phyloP scores from a whole-genome alignment of 2,329 filamentous ascomycete genomes.

The Fusarium sp. region DNA sequence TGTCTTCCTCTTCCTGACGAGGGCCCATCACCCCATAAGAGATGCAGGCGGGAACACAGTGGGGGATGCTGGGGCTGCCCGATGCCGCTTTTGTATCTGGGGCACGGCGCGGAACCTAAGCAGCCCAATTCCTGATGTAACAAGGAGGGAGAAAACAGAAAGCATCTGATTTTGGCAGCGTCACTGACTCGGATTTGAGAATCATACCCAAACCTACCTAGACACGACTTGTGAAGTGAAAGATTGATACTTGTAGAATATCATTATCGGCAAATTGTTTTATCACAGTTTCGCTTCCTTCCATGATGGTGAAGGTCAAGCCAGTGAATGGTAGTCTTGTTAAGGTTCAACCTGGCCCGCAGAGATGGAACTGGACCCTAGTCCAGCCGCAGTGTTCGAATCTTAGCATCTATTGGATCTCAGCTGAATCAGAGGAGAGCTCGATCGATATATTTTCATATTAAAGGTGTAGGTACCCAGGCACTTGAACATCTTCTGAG shows the following conservation, averaged over 20 bases:
- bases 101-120: constrained; percentile 22
- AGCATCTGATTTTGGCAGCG: constrained; percentile 12
- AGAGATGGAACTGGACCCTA: constrained; percentile 13
- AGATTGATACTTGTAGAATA: neutral
- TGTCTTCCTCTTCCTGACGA: constrained; percentile 4
- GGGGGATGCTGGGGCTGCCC: constrained; percentile 30
- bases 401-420: constrained; percentile 10
- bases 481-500: neutral
- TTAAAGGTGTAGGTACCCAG: neutral
- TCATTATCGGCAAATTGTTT: neutral
- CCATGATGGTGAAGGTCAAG: neutral
- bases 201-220: neutral
- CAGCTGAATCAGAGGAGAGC: constrained; percentile 17
- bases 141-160: neutral
- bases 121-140: constrained; percentile 26
- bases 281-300: neutral
- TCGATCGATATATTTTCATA: constrained; percentile 13
- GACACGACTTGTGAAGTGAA: neutral
- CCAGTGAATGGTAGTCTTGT: constrained; percentile 1
- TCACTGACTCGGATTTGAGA: neutral
- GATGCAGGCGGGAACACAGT: constrained; percentile 28
- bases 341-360: constrained; percentile 26
- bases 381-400: neutral
- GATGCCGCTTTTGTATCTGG: constrained; percentile 9
- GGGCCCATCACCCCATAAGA: constrained; percentile 36